phyloP scores from a whole-genome alignment of 768 basidiomycete genomes.

The Rhizopogon vesiculosus region DNA sequence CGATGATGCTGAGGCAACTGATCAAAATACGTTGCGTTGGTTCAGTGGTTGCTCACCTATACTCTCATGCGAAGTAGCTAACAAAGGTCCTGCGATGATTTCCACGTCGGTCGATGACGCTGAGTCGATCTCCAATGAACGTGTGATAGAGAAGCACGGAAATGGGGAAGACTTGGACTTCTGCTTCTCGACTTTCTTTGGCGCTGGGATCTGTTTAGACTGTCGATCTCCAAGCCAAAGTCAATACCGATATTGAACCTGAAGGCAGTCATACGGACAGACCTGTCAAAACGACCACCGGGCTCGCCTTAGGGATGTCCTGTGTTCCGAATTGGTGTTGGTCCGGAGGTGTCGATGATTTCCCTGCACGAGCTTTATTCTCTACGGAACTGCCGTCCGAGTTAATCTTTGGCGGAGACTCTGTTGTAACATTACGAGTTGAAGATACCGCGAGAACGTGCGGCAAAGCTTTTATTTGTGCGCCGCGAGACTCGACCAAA shows the following conservation, averaged over 20 bases:
- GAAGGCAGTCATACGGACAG: neutral
- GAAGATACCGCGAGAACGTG: neutral
- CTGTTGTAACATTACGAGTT: neutral
- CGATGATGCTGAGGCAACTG: neutral
- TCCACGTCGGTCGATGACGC: conserved; percentile 1
- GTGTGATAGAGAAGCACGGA: neutral
- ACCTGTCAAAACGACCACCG: neutral
- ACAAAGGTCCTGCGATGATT: neutral
- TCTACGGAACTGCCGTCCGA: neutral
- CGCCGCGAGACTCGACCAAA: neutral
- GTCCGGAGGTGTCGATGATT: neutral
- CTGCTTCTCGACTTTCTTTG: neutral
- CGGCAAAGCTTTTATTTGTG: neutral
- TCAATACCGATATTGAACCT: neutral
- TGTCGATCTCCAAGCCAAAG: neutral
- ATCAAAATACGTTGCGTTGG: too few relatives aligned
- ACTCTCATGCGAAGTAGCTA: neutral
- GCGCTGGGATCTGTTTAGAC: neutral
- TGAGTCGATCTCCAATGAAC: neutral
- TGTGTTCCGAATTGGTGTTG: neutral
- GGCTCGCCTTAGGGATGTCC: neutral
- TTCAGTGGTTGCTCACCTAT: neutral
- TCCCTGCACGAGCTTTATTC: neutral
- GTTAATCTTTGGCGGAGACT: neutral
- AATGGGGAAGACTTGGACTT: neutral